A percentile compares a stretch with the other conserved stretches of the same genome.
Conservation (phyloP, 2,329 filamentous ascomycete genomes). For the Penicillium aurantiogriseum region DNA sequence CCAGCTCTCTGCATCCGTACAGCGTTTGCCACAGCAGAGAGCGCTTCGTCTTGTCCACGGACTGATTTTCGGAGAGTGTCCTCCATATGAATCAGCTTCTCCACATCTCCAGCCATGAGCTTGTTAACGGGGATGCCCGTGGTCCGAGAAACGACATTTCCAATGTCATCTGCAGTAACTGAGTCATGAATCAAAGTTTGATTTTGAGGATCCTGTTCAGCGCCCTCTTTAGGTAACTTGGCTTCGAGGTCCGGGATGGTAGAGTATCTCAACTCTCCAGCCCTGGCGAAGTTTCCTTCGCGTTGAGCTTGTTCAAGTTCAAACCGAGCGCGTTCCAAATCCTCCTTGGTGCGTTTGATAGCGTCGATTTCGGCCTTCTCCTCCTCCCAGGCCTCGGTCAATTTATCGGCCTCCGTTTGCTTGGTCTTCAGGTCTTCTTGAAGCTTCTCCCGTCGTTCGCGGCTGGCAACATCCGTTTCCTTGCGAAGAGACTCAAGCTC, state of each 20-base stretch:
- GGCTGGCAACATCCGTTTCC: constrained; percentile 85
- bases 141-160: constrained; percentile 81
- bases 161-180: constrained; percentile 94
- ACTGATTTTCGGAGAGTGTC: constrained; percentile 79
- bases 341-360: constrained; percentile 81
- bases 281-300: constrained; percentile 81
- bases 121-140: constrained; percentile 93
- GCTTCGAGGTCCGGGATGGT: constrained; percentile 78
- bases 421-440: constrained; percentile 72
- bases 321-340: constrained; percentile 80
- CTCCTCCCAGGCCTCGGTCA: constrained; percentile 86
- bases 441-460: constrained; percentile 82
- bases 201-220: constrained; percentile 45
- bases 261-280: constrained; percentile 87
- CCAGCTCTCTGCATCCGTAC: constrained; percentile 92
- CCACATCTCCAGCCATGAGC: constrained; percentile 87
- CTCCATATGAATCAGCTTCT: constrained; percentile 95
- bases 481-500: constrained; percentile 92
- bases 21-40: constrained; percentile 86
- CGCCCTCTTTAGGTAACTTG: constrained; percentile 73
- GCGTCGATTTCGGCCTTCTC: constrained; percentile 81
- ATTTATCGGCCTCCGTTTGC: constrained; percentile 69
- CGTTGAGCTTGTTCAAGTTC: constrained; percentile 87
- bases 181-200: constrained; percentile 81
- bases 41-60: constrained; percentile 89